These are phyloP conservation scores for Neospermospora avenae DNA, from an alignment of 2,329 filamentous ascomycete genomes.

Conservation along the genomic window DNA sequence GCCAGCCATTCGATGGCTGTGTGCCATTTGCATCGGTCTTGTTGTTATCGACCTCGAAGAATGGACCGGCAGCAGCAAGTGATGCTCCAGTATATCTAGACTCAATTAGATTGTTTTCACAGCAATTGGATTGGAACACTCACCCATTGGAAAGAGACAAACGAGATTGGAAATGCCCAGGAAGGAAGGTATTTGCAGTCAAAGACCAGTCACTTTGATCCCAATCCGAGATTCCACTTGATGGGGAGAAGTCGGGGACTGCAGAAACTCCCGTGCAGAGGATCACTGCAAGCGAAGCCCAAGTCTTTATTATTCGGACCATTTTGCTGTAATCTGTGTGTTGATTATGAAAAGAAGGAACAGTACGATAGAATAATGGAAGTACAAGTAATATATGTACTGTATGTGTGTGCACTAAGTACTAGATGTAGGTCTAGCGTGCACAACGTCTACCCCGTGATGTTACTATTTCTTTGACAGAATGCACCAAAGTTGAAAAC, in stretches of 20 bases:
- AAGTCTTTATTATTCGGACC: not conserved
- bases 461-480: too few species aligned
- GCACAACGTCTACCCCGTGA: too few species aligned
- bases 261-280: constrained; percentile 8
- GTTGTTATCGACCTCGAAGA: constrained; percentile 35
- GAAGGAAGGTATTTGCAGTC: constrained; percentile 27
- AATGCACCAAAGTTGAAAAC: too few species aligned
- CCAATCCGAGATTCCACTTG: constrained; percentile 27
- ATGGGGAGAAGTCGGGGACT: constrained; percentile 32
- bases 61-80: constrained; percentile 32
- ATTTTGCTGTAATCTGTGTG: not conserved
- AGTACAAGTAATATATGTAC: too few species aligned
- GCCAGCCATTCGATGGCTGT: constrained; percentile 59
- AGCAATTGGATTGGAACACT: not conserved
- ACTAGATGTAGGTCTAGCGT: too few species aligned
- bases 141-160: constrained; percentile 36
- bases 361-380: too few species aligned
- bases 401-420: too few species aligned
- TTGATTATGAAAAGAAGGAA: too few species aligned
- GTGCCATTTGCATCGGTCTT: constrained; percentile 31
- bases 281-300: not conserved
- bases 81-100: constrained; percentile 34
- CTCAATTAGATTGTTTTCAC: not conserved
- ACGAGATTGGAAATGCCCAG: constrained; percentile 33
- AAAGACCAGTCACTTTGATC: constrained; percentile 33